Evolutionary conservation across 2,329 filamentous ascomycete genomes (phyloP).

Genomic region (Cladobotryum mycophilum): DNA sequence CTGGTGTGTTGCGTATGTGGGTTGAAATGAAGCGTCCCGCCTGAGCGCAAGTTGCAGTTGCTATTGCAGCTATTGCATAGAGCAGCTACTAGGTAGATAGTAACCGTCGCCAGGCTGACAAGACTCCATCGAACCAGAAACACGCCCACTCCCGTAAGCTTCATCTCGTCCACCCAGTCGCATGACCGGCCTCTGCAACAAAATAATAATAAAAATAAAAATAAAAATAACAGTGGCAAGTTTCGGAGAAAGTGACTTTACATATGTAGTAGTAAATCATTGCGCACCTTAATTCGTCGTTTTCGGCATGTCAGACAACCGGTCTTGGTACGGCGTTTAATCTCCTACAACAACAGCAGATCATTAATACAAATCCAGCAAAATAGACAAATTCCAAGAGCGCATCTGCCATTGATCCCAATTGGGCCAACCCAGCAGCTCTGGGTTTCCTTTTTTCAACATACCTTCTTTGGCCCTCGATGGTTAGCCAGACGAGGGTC

Average conservation of each 20-base stretch:
- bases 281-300: constrained; percentile 54
- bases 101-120: no score
- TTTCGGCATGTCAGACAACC: constrained; percentile 58
- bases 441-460: constrained; percentile 12
- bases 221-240: constrained; percentile 16
- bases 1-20: no score
- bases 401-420: neutral
- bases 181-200: neutral
- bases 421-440: neutral
- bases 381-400: neutral
- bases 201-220: constrained; percentile 3
- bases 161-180: no score
- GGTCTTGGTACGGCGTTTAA: constrained; percentile 57
- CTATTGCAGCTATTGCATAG: no score
- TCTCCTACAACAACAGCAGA: constrained; percentile 41
- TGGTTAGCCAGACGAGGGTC: constrained; percentile 43
- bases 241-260: neutral
- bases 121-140: no score
- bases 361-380: constrained; percentile 5
- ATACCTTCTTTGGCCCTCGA: constrained; percentile 53
- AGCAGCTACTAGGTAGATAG: no score
- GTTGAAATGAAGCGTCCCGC: no score
- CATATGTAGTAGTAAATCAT: neutral
- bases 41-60: no score
- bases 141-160: no score